phyloP scores from a whole-genome alignment of 1,284 basidiomycete species.

The Rhodotorula sp. region DNA sequence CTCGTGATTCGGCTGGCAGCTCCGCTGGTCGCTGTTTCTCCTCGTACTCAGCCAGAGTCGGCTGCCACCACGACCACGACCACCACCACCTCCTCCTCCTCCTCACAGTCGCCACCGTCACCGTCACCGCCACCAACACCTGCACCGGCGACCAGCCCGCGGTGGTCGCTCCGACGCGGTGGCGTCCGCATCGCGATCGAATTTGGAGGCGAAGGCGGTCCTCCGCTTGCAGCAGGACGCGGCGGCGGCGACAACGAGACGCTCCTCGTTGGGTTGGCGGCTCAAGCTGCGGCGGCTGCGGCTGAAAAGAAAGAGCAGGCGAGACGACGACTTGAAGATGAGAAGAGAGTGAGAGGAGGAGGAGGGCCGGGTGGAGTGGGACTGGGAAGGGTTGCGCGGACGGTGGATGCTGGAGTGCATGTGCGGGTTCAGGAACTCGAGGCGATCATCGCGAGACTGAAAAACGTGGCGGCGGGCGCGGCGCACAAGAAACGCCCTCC shows the following conservation, averaged over 20 bases:
- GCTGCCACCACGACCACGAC: no score
- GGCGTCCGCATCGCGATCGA: constrained; percentile 3
- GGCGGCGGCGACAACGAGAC: background rate
- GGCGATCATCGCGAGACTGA: constrained; percentile 3
- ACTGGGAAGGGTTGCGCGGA: background rate
- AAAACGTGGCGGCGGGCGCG: background rate
- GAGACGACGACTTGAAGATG: background rate
- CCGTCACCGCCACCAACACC: background rate
- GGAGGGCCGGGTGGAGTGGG: constrained; percentile 1
- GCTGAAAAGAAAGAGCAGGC: background rate
- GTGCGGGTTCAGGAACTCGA: constrained; percentile 30
- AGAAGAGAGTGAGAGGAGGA: background rate
- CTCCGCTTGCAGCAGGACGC: background rate
- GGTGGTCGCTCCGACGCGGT: background rate
- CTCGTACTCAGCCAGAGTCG: background rate
- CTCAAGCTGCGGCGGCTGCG: background rate
- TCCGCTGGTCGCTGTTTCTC: background rate
- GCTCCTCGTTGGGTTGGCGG: constrained; percentile 6
- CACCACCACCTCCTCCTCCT: background rate
- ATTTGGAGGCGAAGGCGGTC: constrained; percentile 2
- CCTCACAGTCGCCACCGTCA: no score
- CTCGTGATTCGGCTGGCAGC: constrained; percentile 9
- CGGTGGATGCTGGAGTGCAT: constrained; percentile 19
- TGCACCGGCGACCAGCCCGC: background rate
- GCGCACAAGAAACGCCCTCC: no score